Evolutionary conservation across 768 basidiomycete genomes (phyloP).

Genomic region (Phylloporus arenicola): DNA sequence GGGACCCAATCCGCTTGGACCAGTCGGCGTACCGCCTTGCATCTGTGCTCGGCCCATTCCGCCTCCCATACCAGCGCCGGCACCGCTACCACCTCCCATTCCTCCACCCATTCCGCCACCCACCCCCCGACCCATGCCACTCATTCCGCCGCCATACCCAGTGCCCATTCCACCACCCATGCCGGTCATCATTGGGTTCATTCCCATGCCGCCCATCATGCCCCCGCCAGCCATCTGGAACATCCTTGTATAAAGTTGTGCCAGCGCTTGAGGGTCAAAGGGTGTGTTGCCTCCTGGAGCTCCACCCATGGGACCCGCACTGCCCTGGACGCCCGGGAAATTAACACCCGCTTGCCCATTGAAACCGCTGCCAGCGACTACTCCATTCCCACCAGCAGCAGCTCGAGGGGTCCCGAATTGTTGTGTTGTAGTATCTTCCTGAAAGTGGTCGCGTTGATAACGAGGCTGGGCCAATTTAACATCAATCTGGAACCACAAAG

Average conservation of each 20-base stretch:
- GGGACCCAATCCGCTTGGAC: slow-evolving; percentile 42
- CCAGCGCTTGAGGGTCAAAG: slow-evolving; percentile 91
- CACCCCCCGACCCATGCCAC: slow-evolving; percentile 38
- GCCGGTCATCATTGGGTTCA: slow-evolving; percentile 33
- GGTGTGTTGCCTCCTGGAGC: slow-evolving; percentile 47
- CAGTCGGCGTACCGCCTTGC: slow-evolving; percentile 31
- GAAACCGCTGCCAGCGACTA: slow-evolving; percentile 20
- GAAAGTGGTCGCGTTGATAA: slow-evolving; percentile 65
- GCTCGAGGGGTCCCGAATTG: slow-evolving; percentile 11
- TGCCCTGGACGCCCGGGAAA: slow-evolving; percentile 28
- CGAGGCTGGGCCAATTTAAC: slow-evolving; percentile 95
- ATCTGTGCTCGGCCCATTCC: slow-evolving; percentile 41
- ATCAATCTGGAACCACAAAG: slow-evolving; percentile 63
- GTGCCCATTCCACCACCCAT: slow-evolving; percentile 31
- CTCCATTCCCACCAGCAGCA: slow-evolving; percentile 5
- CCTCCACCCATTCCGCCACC: slow-evolving; percentile 32
- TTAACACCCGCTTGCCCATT: slow-evolving; percentile 34
- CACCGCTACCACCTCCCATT: slow-evolving; percentile 27
- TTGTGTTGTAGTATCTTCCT: slow-evolving; percentile 37
- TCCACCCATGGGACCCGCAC: slow-evolving; percentile 21
- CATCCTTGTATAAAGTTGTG: slow-evolving; percentile 93
- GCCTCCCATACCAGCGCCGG: slow-evolving; percentile 32
- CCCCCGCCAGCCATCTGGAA: slow-evolving; percentile 71
- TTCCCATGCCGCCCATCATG: slow-evolving; percentile 40
- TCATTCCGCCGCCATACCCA: slow-evolving; percentile 34